Percentiles rank a stretch among this genome's conserved stretches.
Evolutionary conservation across 768 basidiomycete species (phyloP).

Genomic region (Lactifluus subvellereus): DNA sequence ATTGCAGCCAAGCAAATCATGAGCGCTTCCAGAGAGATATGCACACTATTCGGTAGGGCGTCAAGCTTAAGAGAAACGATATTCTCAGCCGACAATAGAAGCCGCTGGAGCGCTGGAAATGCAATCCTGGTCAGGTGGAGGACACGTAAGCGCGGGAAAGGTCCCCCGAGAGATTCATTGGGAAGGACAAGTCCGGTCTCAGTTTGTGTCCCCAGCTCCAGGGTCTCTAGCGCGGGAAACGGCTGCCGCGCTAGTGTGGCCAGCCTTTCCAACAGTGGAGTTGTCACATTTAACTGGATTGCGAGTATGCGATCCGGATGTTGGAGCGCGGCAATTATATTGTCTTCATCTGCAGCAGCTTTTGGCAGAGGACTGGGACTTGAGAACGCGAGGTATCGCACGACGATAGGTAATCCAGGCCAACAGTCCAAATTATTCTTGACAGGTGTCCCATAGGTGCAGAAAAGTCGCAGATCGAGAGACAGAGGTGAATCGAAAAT

Average conservation of each 20-base stretch:
- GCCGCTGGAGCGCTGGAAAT: neutral
- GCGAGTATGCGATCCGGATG: neutral
- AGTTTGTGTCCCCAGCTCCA: neutral
- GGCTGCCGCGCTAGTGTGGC: too few relatives aligned
- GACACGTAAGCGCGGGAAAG: neutral
- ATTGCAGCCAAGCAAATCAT: neutral
- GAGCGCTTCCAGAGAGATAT: neutral
- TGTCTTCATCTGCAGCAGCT: neutral
- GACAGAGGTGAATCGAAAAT: neutral
- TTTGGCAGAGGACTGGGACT: neutral
- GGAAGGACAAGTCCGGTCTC: neutral
- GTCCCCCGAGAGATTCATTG: neutral
- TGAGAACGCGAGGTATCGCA: neutral
- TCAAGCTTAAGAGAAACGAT: conserved; percentile 9
- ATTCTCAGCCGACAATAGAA: neutral
- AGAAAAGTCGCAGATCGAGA: neutral
- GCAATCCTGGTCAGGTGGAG: neutral
- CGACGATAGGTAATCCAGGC: neutral
- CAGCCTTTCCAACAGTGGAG: neutral
- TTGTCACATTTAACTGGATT: neutral
- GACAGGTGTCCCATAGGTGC: neutral
- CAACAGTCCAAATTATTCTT: neutral
- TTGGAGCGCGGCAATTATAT: neutral
- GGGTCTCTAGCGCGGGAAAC: neutral
- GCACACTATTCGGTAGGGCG: neutral